phyloP scores from a whole-genome alignment of 805 yeast species.

The Dipodascus geniculatus region DNA sequence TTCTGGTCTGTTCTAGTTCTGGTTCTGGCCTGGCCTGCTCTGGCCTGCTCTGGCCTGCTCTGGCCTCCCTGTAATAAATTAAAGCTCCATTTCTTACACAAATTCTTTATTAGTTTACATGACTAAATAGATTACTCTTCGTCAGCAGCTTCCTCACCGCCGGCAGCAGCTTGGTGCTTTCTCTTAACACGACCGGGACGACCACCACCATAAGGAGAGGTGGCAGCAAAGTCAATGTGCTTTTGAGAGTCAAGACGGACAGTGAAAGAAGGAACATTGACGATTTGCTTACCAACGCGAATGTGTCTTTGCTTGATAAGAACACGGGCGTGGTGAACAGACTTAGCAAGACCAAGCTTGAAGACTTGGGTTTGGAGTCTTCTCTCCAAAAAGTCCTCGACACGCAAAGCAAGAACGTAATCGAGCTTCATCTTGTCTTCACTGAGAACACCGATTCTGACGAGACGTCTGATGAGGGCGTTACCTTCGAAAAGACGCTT shows the following conservation, averaged over 20 bases:
- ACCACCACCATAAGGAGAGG: conserved; percentile 99
- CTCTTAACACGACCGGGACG: conserved; percentile 99
- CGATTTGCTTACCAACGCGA: conserved; percentile 99
- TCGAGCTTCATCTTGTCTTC: conserved; percentile 99
- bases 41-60: too few species aligned
- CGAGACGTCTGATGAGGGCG: conserved; percentile 99
- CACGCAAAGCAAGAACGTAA: conserved; percentile 96
- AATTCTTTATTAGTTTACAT: not conserved
- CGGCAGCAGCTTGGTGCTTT: conserved; percentile 62
- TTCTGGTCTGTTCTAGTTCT: too few species aligned
- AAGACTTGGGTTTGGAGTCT: conserved; percentile 99
- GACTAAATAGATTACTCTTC: conserved; percentile 33
- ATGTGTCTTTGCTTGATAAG: conserved; percentile 98
- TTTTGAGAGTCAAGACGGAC: conserved; percentile 99
- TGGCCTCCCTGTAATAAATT: too few species aligned
- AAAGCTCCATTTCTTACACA: too few species aligned
- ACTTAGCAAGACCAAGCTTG: conserved; percentile 98
- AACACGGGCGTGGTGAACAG: conserved; percentile 99
- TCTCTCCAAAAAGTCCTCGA: conserved; percentile 99
- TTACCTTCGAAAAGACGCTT: conserved; percentile 99
- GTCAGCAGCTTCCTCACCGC: conserved; percentile 63
- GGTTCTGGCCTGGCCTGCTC: too few species aligned
- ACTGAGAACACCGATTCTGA: conserved; percentile 95
- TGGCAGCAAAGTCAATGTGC: conserved; percentile 98
- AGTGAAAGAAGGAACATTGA: conserved; percentile 97